These are phyloP conservation scores for Gaultheria prostrata DNA, from an alignment of 148 eudicot genomes.

Conservation along the genomic window DNA sequence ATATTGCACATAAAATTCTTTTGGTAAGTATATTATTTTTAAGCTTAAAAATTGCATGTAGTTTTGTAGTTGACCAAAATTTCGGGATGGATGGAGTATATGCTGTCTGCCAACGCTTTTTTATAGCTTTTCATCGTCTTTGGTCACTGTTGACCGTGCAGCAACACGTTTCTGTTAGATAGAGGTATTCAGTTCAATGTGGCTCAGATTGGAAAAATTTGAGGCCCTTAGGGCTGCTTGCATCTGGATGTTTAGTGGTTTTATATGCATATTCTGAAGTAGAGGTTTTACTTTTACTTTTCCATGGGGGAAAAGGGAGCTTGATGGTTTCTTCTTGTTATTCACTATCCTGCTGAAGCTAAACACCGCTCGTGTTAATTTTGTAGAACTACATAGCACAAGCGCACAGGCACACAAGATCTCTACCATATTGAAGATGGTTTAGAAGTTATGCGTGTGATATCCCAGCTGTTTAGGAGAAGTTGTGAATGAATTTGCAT, in stretches of 20 bases:
- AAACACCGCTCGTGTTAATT: neutral
- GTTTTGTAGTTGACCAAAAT: too few species aligned
- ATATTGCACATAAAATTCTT: too few species aligned
- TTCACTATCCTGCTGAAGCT: neutral
- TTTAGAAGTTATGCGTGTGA: neutral
- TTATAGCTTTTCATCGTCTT: neutral
- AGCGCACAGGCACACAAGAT: neutral
- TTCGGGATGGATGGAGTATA: too few species aligned
- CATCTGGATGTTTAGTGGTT: neutral
- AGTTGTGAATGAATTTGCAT: neutral
- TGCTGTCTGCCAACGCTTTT: neutral
- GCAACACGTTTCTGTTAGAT: neutral
- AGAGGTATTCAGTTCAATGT: neutral
- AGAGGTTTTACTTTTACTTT: neutral
- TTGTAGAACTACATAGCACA: neutral
- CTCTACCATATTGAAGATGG: neutral
- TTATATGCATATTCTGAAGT: neutral
- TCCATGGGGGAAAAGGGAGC: neutral
- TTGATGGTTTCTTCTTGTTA: slow-evolving; percentile 5
- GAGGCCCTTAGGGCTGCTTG: neutral
- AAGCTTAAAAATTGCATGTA: too few species aligned
- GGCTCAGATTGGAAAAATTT: neutral
- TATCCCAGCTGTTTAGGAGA: neutral
- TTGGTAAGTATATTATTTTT: too few species aligned
- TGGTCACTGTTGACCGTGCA: neutral